These are phyloP conservation scores for Kazachstania psychrophila DNA, from an alignment of 805 yeast species.

Conservation along the genomic window DNA sequence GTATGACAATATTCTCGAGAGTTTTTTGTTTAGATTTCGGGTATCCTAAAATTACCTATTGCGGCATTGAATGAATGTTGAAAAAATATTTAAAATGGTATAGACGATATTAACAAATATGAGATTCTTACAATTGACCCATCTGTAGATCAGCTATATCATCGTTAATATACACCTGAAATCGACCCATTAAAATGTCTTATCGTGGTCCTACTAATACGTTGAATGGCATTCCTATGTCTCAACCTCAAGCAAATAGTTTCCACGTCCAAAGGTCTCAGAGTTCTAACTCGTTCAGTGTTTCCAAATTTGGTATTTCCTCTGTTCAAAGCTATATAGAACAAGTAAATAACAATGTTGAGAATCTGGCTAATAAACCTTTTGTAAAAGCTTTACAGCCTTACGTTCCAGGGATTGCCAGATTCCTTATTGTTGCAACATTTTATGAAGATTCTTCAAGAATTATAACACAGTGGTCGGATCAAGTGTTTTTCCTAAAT, in stretches of 20 bases:
- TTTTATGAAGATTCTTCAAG: constrained; percentile 85
- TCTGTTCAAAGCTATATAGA: background rate
- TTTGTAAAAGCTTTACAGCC: constrained; percentile 47
- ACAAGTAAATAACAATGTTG: background rate
- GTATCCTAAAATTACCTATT: too few species aligned
- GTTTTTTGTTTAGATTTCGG: too few species aligned
- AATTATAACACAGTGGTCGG: constrained; percentile 80
- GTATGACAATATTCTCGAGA: too few species aligned
- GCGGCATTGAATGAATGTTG: too few species aligned
- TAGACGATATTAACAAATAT: too few species aligned
- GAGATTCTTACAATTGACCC: too few species aligned
- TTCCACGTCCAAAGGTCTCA: too few species aligned
- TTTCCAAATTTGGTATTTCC: too few species aligned
- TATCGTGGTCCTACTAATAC: constrained; percentile 1
- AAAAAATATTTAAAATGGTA: too few species aligned
- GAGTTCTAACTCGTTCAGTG: too few species aligned
- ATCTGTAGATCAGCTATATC: too few species aligned
- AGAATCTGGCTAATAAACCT: constrained; percentile 43
- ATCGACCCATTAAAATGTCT: background rate
- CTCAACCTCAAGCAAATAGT: background rate
- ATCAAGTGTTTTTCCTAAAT: constrained; percentile 78
- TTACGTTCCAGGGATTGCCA: constrained; percentile 77
- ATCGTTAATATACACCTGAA: too few species aligned
- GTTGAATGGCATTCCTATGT: background rate
- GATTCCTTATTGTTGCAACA: constrained; percentile 87